Evolutionary conservation across 345 rosid species (phyloP).

Genomic region (Theobroma cacao): DNA sequence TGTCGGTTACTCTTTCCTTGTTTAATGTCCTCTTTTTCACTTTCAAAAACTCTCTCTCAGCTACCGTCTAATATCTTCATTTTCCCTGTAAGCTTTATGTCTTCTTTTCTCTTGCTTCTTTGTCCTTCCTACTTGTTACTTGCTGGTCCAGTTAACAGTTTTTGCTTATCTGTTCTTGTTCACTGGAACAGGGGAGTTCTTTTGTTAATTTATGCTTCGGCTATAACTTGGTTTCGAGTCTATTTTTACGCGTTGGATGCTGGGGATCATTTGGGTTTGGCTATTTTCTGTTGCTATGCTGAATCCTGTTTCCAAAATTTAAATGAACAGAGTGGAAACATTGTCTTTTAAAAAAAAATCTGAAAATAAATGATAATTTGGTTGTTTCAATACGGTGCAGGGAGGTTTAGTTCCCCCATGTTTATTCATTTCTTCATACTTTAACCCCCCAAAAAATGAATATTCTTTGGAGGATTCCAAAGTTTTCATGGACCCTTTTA

Average conservation of each 20-base stretch:
- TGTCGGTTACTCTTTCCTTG: constrained; percentile 1
- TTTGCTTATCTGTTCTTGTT: too few relatives aligned
- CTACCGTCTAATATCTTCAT: not conserved
- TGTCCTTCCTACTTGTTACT: not conserved
- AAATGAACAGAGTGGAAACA: not conserved
- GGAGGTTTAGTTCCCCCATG: not conserved
- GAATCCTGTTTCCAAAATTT: not conserved
- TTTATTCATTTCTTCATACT: not conserved
- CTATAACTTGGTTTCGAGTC: not conserved
- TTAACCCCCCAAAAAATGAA: not conserved
- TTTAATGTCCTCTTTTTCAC: not conserved
- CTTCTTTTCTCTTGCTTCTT: not conserved
- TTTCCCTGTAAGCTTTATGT: not conserved
- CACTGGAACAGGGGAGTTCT: not conserved
- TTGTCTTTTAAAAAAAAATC: not conserved
- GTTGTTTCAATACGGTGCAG: not conserved
- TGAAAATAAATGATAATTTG: not conserved
- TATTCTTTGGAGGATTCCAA: not conserved
- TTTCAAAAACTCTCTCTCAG: not conserved
- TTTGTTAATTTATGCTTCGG: not conserved
- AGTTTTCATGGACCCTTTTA: not conserved
- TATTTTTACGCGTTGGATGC: not conserved
- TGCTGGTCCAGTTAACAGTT: too few relatives aligned
- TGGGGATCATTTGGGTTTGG: not conserved
- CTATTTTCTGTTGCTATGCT: not conserved